Conservation (phyloP, 2,329 filamentous ascomycete species). For the Sporothrix sp. region DNA sequence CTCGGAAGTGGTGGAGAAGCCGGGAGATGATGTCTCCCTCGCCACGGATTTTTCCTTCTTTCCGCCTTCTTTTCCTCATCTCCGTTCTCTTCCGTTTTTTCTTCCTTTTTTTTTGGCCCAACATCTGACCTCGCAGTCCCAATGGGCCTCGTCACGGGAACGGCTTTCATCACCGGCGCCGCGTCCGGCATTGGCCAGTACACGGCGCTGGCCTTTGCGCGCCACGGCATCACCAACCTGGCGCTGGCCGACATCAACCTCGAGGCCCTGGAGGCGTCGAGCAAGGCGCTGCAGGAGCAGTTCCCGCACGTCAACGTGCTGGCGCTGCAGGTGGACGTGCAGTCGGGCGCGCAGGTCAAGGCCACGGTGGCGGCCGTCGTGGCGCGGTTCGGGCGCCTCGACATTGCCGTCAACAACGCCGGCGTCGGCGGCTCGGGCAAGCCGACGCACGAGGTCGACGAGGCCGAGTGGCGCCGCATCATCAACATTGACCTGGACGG, state of each 20-base stretch:
- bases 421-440: constrained; percentile 36
- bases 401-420: constrained; percentile 47
- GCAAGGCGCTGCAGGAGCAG: constrained; percentile 25
- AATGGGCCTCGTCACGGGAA: constrained; percentile 13
- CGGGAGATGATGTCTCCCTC: too few relatives aligned
- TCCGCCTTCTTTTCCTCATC: not conserved
- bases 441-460: constrained; percentile 35
- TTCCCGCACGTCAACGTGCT: constrained; percentile 29
- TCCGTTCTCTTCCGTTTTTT: too few relatives aligned
- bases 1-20: too few relatives aligned
- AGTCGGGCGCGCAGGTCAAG: constrained; percentile 33
- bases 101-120: not conserved
- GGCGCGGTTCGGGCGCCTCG: constrained; percentile 40
- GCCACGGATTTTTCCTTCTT: not conserved
- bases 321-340: constrained; percentile 36
- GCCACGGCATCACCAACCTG: constrained; percentile 36
- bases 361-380: constrained; percentile 32
- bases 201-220: constrained; percentile 38
- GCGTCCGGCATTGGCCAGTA: constrained; percentile 36
- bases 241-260: constrained; percentile 37
- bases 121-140: too few relatives aligned
- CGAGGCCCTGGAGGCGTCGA: constrained; percentile 24
- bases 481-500: constrained; percentile 45
- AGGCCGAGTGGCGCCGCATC: constrained; percentile 40
- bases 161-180: constrained; percentile 17